Percentiles rank a stretch among this genome's conserved stretches.
Conservation (phyloP, 2,329 filamentous ascomycete genomes). For the Mycosphaerella sp. region DNA sequence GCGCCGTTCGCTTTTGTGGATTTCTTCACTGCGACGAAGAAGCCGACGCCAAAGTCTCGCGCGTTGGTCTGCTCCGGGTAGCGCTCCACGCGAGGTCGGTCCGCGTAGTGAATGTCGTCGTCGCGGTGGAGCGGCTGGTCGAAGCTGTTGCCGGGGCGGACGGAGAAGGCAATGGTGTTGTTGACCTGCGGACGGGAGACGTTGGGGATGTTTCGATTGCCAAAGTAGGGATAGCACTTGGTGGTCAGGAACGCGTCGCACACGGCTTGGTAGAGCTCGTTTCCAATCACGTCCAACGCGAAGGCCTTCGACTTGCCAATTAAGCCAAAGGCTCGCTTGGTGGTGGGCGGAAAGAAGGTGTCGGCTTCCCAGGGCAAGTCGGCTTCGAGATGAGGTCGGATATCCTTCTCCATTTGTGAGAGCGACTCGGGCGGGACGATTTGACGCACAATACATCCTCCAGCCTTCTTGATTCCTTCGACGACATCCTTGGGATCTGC, state of each 20-base stretch:
- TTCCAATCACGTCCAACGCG: conserved; percentile 11
- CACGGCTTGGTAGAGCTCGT: conserved; percentile 10
- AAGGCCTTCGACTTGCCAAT: background rate
- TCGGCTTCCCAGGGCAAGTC: conserved; percentile 3
- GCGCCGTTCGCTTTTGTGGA: conserved; percentile 1
- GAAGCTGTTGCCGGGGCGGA: conserved; percentile 2
- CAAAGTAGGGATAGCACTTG: conserved; percentile 8
- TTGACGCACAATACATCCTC: conserved; percentile 3
- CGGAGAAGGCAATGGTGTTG: conserved; percentile 6
- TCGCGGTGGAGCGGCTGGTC: conserved; percentile 5
- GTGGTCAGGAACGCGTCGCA: conserved; percentile 11
- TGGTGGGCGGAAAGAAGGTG: conserved; percentile 16
- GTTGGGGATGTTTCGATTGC: conserved; percentile 8
- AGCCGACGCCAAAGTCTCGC: conserved; percentile 3
- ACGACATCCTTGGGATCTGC: background rate
- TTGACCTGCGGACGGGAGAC: conserved; percentile 6
- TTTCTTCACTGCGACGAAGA: conserved; percentile 4
- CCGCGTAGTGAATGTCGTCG: conserved; percentile 5
- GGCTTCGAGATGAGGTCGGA: conserved; percentile 1
- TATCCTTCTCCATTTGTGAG: conserved; percentile 5
- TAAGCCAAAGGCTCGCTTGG: conserved; percentile 11
- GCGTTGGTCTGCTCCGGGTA: conserved; percentile 3
- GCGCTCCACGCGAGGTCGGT: background rate
- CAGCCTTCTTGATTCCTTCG: conserved; percentile 2
- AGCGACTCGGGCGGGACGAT: background rate